Conservation (phyloP, 2,329 filamentous ascomycete genomes). For the Neodidymelliopsis sp. region DNA sequence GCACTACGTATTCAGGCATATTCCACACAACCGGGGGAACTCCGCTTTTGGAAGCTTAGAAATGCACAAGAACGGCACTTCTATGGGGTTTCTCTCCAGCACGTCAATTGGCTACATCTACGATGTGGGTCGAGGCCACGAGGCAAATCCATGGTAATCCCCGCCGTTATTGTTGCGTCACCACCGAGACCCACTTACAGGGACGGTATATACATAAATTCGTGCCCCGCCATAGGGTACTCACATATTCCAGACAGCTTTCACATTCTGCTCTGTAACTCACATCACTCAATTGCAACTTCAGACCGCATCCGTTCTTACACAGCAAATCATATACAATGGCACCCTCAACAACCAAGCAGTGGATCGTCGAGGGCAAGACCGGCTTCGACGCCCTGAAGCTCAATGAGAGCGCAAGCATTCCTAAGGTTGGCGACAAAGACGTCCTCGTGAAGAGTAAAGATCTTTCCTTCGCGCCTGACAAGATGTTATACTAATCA, state of each 20-base stretch:
- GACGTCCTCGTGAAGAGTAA: slow-evolving; percentile 74
- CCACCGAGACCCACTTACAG: slow-evolving; percentile 26
- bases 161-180: slow-evolving; percentile 32
- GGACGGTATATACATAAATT: slow-evolving; percentile 19
- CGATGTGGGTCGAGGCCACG: slow-evolving; percentile 7
- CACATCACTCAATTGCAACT: slow-evolving; percentile 2
- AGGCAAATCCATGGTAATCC: slow-evolving; percentile 6
- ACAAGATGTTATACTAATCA: too few species aligned
- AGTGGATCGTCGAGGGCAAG: slow-evolving; percentile 64
- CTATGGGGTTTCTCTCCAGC: not conserved
- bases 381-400: slow-evolving; percentile 69
- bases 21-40: slow-evolving; percentile 2
- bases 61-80: slow-evolving; percentile 13
- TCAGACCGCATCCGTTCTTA: too few species aligned
- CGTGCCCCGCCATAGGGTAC: not conserved
- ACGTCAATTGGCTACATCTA: not conserved
- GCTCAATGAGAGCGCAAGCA: slow-evolving; percentile 57
- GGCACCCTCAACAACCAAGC: slow-evolving; percentile 58
- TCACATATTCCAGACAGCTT: not conserved
- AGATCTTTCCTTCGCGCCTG: slow-evolving; percentile 9
- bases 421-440: slow-evolving; percentile 71
- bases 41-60: slow-evolving; percentile 15
- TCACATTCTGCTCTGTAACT: too few species aligned
- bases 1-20: not conserved
- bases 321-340: slow-evolving; percentile 24